Conservation (phyloP, 441 rosid genomes). For the Arabidopsis lyrata region DNA sequence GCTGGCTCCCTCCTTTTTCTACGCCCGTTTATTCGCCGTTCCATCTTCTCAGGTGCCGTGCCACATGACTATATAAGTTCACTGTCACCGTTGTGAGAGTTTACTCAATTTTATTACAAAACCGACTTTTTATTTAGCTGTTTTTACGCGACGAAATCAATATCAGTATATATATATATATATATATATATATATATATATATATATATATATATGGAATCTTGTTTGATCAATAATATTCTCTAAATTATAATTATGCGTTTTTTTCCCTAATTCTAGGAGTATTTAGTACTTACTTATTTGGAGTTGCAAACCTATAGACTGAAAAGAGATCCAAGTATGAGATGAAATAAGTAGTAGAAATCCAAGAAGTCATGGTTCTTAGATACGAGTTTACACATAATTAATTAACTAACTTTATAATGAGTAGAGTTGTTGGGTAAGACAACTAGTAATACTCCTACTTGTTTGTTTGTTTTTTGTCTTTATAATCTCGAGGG, state of each 20-base stretch:
- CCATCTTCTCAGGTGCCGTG: constrained; percentile 40
- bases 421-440: constrained; percentile 27
- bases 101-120: not conserved
- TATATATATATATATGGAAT: too few species aligned
- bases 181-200: too few species aligned
- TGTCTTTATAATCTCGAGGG: constrained; percentile 13
- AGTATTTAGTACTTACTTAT: constrained; percentile 2
- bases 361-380: constrained; percentile 14
- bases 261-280: not conserved
- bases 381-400: constrained; percentile 20
- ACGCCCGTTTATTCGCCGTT: constrained; percentile 29
- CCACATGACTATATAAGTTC: constrained; percentile 27
- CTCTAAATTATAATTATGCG: not conserved
- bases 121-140: too few species aligned
- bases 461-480: constrained; percentile 19
- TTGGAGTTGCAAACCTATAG: not conserved
- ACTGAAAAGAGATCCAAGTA: not conserved
- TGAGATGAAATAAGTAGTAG: not conserved
- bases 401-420: not conserved
- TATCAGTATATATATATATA: too few species aligned
- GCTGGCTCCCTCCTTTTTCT: constrained; percentile 34
- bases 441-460: constrained; percentile 32
- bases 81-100: constrained; percentile 1
- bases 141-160: too few species aligned
- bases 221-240: not conserved